phyloP scores from a whole-genome alignment of 192 early-diverging fungal genomes.

The Neocallimastix lanati region DNA sequence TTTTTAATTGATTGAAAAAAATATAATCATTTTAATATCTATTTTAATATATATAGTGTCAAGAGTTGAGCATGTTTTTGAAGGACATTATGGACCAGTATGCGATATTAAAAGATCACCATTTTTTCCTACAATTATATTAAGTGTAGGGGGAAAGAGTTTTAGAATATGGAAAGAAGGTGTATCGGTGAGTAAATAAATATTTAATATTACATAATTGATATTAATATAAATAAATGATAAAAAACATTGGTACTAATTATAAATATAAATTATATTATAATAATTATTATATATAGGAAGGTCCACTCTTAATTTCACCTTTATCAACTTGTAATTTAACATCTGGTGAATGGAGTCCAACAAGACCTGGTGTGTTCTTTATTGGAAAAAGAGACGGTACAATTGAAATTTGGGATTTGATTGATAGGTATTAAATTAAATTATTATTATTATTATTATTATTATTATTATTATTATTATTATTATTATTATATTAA shows the following conservation, averaged over 20 bases:
- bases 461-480: not conserved
- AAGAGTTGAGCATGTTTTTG: slow-evolving; percentile 24
- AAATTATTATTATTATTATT: not conserved
- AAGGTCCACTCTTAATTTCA: slow-evolving; percentile 27
- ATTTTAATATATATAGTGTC: slow-evolving; percentile 12
- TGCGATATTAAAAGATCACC: slow-evolving; percentile 36
- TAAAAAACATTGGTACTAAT: not conserved
- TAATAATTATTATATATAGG: no score
- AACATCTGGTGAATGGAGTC: slow-evolving; percentile 36
- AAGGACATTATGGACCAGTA: slow-evolving; percentile 31
- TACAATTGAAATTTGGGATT: slow-evolving; percentile 38
- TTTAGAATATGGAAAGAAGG: slow-evolving; percentile 42
- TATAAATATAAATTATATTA: no score
- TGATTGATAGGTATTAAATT: slow-evolving; percentile 19
- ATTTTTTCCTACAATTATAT: slow-evolving; percentile 38
- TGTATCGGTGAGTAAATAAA: slow-evolving; percentile 6
- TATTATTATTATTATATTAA: not conserved
- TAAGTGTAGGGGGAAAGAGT: slow-evolving; percentile 37
- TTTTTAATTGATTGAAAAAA: no score
- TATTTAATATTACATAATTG: no score
- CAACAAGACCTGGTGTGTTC: slow-evolving; percentile 41
- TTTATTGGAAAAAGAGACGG: slow-evolving; percentile 39
- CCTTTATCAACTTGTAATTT: slow-evolving; percentile 12
- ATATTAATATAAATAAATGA: not conserved
- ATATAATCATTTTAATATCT: no score